phyloP scores from a whole-genome alignment of 2,329 filamentous ascomycete genomes.

The Daldinia sp. region DNA sequence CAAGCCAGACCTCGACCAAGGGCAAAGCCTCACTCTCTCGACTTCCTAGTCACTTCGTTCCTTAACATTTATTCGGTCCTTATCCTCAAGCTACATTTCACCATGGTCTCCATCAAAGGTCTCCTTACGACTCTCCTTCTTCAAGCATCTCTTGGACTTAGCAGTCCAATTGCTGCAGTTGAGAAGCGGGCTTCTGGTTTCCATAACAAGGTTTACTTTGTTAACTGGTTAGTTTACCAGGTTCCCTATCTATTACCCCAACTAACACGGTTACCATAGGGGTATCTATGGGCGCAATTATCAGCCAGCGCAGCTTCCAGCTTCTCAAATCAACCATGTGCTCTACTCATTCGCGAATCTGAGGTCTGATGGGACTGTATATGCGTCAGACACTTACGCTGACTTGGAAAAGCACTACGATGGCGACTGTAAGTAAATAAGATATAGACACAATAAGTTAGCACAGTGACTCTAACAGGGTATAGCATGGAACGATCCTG shows the following conservation, averaged over 20 bases:
- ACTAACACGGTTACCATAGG: conserved; percentile 55
- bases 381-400: conserved; percentile 75
- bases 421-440: conserved; percentile 66
- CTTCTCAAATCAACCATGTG: conserved; percentile 78
- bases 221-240: conserved; percentile 59
- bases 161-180: conserved; percentile 42
- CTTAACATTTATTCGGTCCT: conserved; percentile 17
- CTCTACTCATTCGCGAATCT: conserved; percentile 87
- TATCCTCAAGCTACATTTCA: conserved; percentile 30
- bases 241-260: background rate
- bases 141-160: conserved; percentile 44
- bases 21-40: conserved; percentile 24
- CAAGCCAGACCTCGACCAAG: conserved; percentile 30
- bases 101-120: conserved; percentile 47
- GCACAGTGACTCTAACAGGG: conserved; percentile 32
- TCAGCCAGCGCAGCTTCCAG: conserved; percentile 77
- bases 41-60: conserved; percentile 28
- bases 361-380: conserved; percentile 77
- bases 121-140: conserved; percentile 44
- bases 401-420: conserved; percentile 80
- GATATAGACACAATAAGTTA: background rate
- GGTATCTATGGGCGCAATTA: conserved; percentile 81
- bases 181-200: conserved; percentile 50
- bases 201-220: conserved; percentile 62
- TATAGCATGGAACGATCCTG: conserved; percentile 68